Percentiles rank a stretch among this genome's conserved stretches.
Conservation (phyloP, 2,329 filamentous ascomycete genomes). For the Aspergillus piperis region DNA sequence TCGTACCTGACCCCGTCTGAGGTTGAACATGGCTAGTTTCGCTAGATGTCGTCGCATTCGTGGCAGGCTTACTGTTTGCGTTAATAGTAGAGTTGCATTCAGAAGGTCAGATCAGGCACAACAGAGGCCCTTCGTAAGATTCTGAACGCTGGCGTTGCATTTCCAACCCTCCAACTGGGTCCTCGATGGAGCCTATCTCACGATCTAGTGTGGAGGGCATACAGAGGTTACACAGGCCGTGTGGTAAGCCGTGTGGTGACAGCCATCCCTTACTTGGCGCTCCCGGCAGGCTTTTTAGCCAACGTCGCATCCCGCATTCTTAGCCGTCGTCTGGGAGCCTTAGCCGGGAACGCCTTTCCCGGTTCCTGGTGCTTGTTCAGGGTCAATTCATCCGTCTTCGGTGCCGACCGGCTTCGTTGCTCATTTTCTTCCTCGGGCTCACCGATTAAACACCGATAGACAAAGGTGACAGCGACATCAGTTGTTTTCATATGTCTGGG, state of each 20-base stretch:
- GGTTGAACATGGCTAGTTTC: background rate
- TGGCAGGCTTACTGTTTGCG: background rate
- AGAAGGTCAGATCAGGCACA: background rate
- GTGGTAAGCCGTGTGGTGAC: too few species aligned
- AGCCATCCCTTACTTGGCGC: too few species aligned
- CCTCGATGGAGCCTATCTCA: too few species aligned
- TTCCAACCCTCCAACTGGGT: too few species aligned
- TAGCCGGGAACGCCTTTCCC: background rate
- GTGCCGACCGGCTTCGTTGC: background rate
- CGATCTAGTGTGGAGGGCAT: too few species aligned
- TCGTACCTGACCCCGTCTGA: background rate
- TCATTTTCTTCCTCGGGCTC: background rate
- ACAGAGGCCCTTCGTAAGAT: background rate
- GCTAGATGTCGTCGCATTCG: background rate
- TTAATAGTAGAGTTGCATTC: background rate
- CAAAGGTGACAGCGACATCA: background rate
- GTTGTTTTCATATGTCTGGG: background rate
- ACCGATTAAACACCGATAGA: background rate
- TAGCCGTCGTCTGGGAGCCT: background rate
- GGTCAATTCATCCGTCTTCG: background rate
- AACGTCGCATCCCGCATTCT: background rate
- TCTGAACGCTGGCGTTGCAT: background rate
- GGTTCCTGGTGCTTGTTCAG: background rate
- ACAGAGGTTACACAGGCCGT: too few species aligned
- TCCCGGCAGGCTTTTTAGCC: background rate